These are phyloP conservation scores for Conidiobolus incongruus DNA, from an alignment of 371 early-diverging fungal species.

Conservation along the genomic window DNA sequence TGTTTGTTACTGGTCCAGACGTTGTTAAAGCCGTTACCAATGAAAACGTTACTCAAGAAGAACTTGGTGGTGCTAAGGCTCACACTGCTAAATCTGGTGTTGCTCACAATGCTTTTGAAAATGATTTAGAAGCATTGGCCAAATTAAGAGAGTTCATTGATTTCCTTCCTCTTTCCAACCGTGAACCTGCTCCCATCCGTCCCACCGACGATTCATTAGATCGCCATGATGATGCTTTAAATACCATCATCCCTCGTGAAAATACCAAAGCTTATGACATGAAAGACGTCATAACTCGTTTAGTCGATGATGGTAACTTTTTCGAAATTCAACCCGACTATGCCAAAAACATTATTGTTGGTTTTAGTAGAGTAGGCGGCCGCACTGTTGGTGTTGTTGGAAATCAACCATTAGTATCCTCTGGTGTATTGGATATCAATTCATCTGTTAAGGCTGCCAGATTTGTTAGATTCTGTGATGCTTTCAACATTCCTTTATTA, in stretches of 20 bases:
- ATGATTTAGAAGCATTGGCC: slow-evolving; percentile 81
- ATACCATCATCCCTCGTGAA: slow-evolving; percentile 72
- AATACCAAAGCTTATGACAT: slow-evolving; percentile 92
- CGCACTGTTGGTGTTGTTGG: slow-evolving; percentile 81
- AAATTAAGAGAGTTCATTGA: slow-evolving; percentile 67
- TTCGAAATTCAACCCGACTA: slow-evolving; percentile 85
- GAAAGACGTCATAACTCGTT: slow-evolving; percentile 59
- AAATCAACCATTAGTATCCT: slow-evolving; percentile 88
- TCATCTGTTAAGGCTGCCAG: slow-evolving; percentile 89
- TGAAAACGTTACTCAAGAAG: slow-evolving; percentile 87
- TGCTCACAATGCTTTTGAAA: slow-evolving; percentile 78
- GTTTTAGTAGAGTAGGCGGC: slow-evolving; percentile 76
- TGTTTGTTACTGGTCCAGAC: slow-evolving; percentile 94
- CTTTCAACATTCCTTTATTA: slow-evolving; percentile 82
- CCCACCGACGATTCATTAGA: slow-evolving; percentile 42
- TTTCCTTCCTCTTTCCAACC: slow-evolving; percentile 73
- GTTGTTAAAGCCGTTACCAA: slow-evolving; percentile 92
- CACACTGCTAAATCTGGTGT: slow-evolving; percentile 83
- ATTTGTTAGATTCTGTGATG: slow-evolving; percentile 91
- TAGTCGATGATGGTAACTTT: slow-evolving; percentile 69
- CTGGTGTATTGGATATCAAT: slow-evolving; percentile 90
- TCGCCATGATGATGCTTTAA: slow-evolving; percentile 58
- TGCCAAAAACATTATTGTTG: slow-evolving; percentile 83
- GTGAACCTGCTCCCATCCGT: slow-evolving; percentile 35
- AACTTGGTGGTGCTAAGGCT: slow-evolving; percentile 79